Base-by-base conservation (phyloP, 2,329 filamentous ascomycete genomes). In the Neofusicoccum sp. region DNA sequence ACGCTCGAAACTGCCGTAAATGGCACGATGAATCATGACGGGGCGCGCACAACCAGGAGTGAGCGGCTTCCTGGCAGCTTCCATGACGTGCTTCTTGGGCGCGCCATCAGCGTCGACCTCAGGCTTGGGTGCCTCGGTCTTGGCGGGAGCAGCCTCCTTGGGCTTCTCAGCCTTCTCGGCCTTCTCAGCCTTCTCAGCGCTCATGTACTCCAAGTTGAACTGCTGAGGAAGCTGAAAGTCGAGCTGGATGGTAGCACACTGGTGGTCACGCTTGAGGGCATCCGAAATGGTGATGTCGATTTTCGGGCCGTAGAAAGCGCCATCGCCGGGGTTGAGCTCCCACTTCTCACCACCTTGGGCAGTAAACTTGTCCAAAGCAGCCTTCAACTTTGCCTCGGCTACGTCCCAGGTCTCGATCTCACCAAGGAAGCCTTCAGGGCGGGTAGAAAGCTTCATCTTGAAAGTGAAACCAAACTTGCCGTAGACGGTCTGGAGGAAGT, bases 251-350 rank as follows among this genome's bases (percentile, higher is more conserved):
- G 94, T 98, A 70, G 94, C 92, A 73, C 92, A 96, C 78, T 96
- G 91, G 81, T 88, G 91, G 65, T 93, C 91, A 75, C 93, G 87
- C 77, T 88, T 87, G 68, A 97, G 82, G 49, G 92, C 92, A 78
- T 97, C 94, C 58, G 88, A 89, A 72, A 99, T 93, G 66, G 92
- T 96, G 73, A 99, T 95, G 71, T 99, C 95, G 70, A 98, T 97
- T 86, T 99, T 99, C 58, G 95, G 95, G 1, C 95, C 95, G 77
- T 99, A 99, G 80, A 98, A 99, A 60, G 95, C 95, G 74, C 95
- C 95, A 71, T 99, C 95, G 63, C 94, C 95, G 65, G 92, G 90
- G 78, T 98, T 97, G 58, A 97, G 83, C 76, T 92, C 90, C 95
- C 95, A 99, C 67, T 87, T 82, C 37, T 87, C 84, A 65, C 89